These are phyloP conservation scores for Metrosideros polymorpha DNA, from an alignment of 441 rosid genomes.

Conservation along the genomic window DNA sequence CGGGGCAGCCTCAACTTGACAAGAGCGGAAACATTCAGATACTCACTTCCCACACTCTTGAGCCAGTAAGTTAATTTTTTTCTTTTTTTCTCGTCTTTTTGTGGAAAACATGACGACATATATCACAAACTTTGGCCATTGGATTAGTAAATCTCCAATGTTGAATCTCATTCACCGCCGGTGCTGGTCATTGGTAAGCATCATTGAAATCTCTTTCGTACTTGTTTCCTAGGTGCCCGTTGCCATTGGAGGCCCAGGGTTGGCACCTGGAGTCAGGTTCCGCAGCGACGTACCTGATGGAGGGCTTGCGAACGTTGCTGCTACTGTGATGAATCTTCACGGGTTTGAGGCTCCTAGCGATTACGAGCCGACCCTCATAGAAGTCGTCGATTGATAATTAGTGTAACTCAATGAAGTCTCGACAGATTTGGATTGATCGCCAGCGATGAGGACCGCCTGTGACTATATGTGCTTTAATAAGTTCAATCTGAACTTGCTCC, in stretches of 20 bases:
- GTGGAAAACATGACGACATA: background rate
- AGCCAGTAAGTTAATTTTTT: constrained; percentile 53
- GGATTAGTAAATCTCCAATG: background rate
- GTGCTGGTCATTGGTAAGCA: background rate
- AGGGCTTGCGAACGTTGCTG: constrained; percentile 97
- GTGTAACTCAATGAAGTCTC: background rate
- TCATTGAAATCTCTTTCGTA: background rate
- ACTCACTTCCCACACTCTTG: constrained; percentile 91
- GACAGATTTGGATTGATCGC: background rate
- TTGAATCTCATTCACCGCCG: background rate
- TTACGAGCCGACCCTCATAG: constrained; percentile 79
- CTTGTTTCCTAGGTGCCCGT: constrained; percentile 55
- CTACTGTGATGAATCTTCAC: constrained; percentile 94
- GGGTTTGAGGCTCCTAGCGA: constrained; percentile 80
- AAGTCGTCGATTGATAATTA: constrained; percentile 55
- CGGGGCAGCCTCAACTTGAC: constrained; percentile 71
- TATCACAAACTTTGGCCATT: background rate
- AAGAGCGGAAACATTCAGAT: constrained; percentile 79
- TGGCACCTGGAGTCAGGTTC: constrained; percentile 59
- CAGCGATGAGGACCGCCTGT: background rate
- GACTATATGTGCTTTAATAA: background rate
- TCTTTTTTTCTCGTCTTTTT: background rate
- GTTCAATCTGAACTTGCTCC: background rate
- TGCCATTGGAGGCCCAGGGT: constrained; percentile 95
- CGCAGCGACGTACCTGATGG: constrained; percentile 58